Conservation (phyloP, 2,329 filamentous ascomycete species). For the Fusarium sp. region DNA sequence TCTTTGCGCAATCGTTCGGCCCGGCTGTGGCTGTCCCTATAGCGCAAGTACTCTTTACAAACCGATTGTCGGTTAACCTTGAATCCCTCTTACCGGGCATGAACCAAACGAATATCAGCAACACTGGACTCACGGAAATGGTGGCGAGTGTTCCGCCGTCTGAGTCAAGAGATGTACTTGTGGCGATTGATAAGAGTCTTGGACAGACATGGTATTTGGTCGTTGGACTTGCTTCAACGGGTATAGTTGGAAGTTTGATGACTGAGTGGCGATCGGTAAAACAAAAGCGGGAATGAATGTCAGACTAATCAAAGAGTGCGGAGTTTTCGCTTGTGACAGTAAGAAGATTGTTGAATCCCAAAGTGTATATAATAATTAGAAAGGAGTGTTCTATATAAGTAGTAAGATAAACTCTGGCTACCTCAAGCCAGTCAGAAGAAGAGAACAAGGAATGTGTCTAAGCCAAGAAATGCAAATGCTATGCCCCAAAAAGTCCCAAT, state of each 20-base stretch:
- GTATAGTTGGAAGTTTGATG: conserved; percentile 24
- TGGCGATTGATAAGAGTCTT: conserved; percentile 6
- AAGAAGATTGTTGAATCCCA: background rate
- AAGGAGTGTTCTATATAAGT: conserved; percentile 16
- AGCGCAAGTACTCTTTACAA: conserved; percentile 40
- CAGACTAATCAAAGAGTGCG: background rate
- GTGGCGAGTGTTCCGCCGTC: background rate
- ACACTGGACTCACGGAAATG: conserved; percentile 16
- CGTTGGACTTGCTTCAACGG: conserved; percentile 17
- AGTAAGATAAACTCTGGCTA: background rate
- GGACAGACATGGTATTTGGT: conserved; percentile 29
- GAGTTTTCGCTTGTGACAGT: background rate
- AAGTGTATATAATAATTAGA: conserved; percentile 1
- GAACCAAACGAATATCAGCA: background rate
- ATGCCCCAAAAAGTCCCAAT: background rate
- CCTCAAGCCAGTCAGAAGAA: background rate
- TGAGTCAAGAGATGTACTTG: background rate
- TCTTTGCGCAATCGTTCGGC: conserved; percentile 42
- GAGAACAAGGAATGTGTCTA: conserved; percentile 10
- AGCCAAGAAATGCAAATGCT: background rate
- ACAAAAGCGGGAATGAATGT: background rate
- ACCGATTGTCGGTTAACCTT: conserved; percentile 25
- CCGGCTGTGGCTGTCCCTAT: conserved; percentile 34
- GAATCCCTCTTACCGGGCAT: background rate
- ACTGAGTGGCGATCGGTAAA: conserved; percentile 31